Evolutionary conservation across 257 asterid genomes (phyloP).

Genomic region (Primulina eburnea): DNA sequence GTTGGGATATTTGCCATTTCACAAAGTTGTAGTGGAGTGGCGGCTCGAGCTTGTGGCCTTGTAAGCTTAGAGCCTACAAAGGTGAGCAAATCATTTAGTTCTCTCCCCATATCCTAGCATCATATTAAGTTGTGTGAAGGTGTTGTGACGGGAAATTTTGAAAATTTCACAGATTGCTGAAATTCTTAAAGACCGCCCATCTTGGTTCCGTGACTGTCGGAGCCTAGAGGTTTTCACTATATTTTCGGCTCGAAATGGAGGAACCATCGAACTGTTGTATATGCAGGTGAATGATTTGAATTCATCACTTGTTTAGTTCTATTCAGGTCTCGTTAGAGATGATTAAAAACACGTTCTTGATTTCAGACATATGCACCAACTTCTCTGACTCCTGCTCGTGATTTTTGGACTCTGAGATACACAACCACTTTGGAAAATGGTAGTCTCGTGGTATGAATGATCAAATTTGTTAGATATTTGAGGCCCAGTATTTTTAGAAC

Average conservation of each 20-base stretch:
- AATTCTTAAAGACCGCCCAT: constrained; percentile 93
- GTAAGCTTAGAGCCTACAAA: constrained; percentile 93
- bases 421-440: constrained; percentile 86
- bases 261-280: constrained; percentile 82
- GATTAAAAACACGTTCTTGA: constrained; percentile 4
- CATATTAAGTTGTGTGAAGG: neutral
- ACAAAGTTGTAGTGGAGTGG: constrained; percentile 88
- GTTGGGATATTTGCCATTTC: constrained; percentile 99
- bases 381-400: constrained; percentile 95
- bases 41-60: constrained; percentile 99
- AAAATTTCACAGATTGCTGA: constrained; percentile 66
- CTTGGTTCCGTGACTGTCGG: constrained; percentile 98
- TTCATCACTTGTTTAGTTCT: neutral
- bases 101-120: neutral
- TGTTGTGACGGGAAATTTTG: constrained; percentile 1
- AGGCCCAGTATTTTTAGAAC: constrained; percentile 1
- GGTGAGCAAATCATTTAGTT: constrained; percentile 35
- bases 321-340: neutral
- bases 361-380: constrained; percentile 92
- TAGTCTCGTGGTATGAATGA: constrained; percentile 78
- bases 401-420: constrained; percentile 98
- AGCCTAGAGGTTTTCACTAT: constrained; percentile 81
- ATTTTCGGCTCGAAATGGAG: constrained; percentile 89
- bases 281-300: constrained; percentile 56
- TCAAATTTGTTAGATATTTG: constrained; percentile 9